Evolutionary conservation across 164 flowering plant species (phyloP).

Genomic region (Hamamelis virginiana): DNA sequence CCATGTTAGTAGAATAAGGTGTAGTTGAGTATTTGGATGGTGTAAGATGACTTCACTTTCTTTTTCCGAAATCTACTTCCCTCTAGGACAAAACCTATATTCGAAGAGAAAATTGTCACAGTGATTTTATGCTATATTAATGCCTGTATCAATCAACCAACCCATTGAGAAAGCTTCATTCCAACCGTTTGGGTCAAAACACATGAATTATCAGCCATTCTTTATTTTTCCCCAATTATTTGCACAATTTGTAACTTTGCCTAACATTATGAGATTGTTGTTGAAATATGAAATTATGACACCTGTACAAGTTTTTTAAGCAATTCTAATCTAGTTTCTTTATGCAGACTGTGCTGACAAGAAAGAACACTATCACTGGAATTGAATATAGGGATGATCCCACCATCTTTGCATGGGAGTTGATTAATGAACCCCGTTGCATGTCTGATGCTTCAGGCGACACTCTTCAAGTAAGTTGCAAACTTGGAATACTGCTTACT

Average conservation of each 20-base stretch:
- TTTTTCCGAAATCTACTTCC: too few relatives aligned
- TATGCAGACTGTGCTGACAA: constrained; percentile 71
- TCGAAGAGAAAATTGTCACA: too few relatives aligned
- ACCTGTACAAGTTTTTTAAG: neutral
- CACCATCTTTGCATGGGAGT: constrained; percentile 93
- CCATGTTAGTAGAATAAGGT: neutral
- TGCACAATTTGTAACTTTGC: neutral
- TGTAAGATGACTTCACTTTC: too few relatives aligned
- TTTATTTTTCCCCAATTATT: neutral
- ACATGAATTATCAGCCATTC: neutral
- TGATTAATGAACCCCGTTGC: constrained; percentile 98
- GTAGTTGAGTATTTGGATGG: neutral
- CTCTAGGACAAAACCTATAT: too few relatives aligned
- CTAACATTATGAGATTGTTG: neutral
- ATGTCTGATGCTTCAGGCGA: constrained; percentile 88
- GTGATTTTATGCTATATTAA: too few relatives aligned
- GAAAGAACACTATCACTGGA: constrained; percentile 86
- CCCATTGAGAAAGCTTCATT: too few relatives aligned
- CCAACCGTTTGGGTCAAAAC: neutral
- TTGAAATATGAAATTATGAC: constrained; percentile 2
- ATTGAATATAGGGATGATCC: constrained; percentile 88
- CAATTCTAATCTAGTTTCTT: neutral
- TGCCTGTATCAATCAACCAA: too few relatives aligned
- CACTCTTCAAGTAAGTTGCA: constrained; percentile 79
- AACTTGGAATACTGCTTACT: neutral